Evolutionary conservation across 2,329 filamentous ascomycete genomes (phyloP), one percentile per base, ranked within the genome.

Genomic region (Lasiodiplodia theobromae): DNA sequence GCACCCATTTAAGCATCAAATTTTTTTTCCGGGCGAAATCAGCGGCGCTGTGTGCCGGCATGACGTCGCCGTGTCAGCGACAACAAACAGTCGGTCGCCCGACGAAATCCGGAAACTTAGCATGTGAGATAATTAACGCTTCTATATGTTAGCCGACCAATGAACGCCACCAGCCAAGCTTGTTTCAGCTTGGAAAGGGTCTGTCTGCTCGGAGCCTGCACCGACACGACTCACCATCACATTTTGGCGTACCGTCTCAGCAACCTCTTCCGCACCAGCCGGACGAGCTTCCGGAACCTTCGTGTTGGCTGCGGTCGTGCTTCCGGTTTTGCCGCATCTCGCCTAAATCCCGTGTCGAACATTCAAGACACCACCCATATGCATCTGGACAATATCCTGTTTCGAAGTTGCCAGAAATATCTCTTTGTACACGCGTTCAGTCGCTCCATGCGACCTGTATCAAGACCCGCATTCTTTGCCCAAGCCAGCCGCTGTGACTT

Each of bases 51-150:
- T 10, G 53, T n/a, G 54, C 7, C 28, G 5, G 2, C 56, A 28
- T 60, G 56, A 60, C 56, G 56, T 60, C 37, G 37, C 21, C 40
- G 40, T 44, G 16, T 44, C 40, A 18, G 14, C 53, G 7, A 57
- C 54, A 18, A 54, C 54, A 40, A 40, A 23, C 52, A 37, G 28
- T 23, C 28, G 60, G 18, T 21, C 23, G 21, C n/a, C 25, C 38
- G 57, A 62, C 47, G 31, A 38, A 52, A 64, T 52, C 60, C 60
- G 28, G 28, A 52, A n/a, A 34, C n/a, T 12, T 25, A 28, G 47
- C 37, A 11, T 44, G 8, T 37, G 31, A n/a, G 56, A 37, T 14
- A 21, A 34, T 51, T 52, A 23, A 37, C 28, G 25, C 44, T 49
- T 47, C 60, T 52, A 64, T 47, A 47, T 6, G 23, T 44, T 47